Evolutionary conservation across 768 basidiomycete genomes (phyloP).

Genomic region (Lactarius deliciosus): DNA sequence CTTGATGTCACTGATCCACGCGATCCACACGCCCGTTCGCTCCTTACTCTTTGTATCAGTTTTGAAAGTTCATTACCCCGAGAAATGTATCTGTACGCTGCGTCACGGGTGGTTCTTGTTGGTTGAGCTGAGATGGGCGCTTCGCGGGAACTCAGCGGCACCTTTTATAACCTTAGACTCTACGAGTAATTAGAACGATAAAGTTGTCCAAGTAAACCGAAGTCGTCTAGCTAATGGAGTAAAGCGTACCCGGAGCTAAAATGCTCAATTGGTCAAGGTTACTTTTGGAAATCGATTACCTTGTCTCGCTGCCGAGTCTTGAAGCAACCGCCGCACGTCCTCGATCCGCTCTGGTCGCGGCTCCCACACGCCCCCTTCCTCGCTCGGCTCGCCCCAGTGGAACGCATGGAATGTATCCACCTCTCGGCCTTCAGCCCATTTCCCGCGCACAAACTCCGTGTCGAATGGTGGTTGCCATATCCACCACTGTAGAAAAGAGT

Average conservation of each 20-base stretch:
- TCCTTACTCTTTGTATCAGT: conserved; percentile 20
- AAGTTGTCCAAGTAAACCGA: not conserved
- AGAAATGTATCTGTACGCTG: conserved; percentile 14
- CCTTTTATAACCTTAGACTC: not conserved
- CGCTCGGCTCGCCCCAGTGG: conserved; percentile 46
- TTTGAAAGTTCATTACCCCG: conserved; percentile 14
- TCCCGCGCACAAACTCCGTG: conserved; percentile 45
- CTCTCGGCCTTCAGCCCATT: conserved; percentile 47
- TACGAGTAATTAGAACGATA: not conserved
- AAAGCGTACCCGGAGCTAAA: not conserved
- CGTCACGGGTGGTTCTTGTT: not conserved
- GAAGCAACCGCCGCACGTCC: conserved; percentile 40
- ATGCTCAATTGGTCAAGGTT: not conserved
- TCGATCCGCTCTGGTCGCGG: conserved; percentile 38
- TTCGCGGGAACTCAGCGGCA: conserved; percentile 24
- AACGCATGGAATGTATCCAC: conserved; percentile 55
- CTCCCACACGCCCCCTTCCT: conserved; percentile 38
- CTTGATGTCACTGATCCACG: conserved; percentile 7
- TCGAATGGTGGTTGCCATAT: conserved; percentile 49
- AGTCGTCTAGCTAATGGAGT: conserved; percentile 4
- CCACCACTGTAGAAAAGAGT: conserved; percentile 42
- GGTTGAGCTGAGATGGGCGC: conserved; percentile 4
- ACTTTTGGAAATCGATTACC: conserved; percentile 33
- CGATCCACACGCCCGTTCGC: conserved; percentile 8
- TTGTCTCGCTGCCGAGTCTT: conserved; percentile 44